A percentile compares a stretch with the other conserved stretches of the same genome.
phyloP scores from a whole-genome alignment of 805 yeast genomes.

The Wickerhamiella sorbophila region DNA sequence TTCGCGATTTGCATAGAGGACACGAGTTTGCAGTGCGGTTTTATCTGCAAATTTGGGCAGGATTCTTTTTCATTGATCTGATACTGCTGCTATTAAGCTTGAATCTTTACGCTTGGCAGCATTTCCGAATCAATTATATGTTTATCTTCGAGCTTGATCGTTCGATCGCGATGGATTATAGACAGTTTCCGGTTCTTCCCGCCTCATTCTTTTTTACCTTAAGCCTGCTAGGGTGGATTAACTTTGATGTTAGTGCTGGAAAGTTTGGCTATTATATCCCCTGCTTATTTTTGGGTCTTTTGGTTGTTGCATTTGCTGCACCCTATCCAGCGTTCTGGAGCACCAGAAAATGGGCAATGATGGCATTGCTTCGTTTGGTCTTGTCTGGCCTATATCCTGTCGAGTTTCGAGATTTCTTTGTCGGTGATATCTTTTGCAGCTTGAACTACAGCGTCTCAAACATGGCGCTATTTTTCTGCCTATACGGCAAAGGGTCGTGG shows the following conservation, averaged over 20 bases:
- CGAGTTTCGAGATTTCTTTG: constrained; percentile 83
- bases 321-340: constrained; percentile 47
- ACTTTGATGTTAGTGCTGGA: constrained; percentile 58
- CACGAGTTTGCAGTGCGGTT: constrained; percentile 39
- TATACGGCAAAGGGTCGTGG: constrained; percentile 58
- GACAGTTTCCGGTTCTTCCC: constrained; percentile 54
- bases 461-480: constrained; percentile 70
- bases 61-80: constrained; percentile 56
- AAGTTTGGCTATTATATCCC: constrained; percentile 60
- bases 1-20: constrained; percentile 26
- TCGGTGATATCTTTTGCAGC: constrained; percentile 85
- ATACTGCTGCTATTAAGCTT: constrained; percentile 49
- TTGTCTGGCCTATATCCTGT: constrained; percentile 86
- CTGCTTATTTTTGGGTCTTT: constrained; percentile 51
- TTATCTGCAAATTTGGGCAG: constrained; percentile 83
- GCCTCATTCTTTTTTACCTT: constrained; percentile 41
- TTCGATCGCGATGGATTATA: constrained; percentile 46
- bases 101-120: constrained; percentile 60
- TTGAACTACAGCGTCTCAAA: constrained; percentile 81
- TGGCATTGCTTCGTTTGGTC: constrained; percentile 55
- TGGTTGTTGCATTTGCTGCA: constrained; percentile 35
- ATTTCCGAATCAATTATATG: constrained; percentile 68
- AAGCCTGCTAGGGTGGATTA: constrained; percentile 56
- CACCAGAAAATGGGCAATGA: constrained; percentile 67
- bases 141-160: constrained; percentile 83